These are phyloP conservation scores for Neolentinus lepideus DNA, from an alignment of 1,284 basidiomycete genomes.

Conservation along the genomic window DNA sequence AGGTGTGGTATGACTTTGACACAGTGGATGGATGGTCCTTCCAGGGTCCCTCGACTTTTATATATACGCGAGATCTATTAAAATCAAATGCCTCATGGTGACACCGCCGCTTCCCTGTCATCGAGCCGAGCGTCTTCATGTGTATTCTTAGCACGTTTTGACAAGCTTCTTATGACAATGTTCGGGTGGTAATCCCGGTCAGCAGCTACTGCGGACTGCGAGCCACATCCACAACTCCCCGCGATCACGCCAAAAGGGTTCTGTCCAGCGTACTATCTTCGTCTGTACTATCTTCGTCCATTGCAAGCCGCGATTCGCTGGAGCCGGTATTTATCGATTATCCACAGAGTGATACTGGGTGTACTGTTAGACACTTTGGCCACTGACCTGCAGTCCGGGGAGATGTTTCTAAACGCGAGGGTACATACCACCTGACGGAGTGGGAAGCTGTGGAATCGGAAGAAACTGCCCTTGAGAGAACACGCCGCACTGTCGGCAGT, in stretches of 20 bases:
- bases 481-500: no score
- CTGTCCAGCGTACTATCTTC: not conserved
- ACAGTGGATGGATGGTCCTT: not conserved
- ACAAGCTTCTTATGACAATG: not conserved
- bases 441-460: no score
- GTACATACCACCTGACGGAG: no score
- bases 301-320: no score
- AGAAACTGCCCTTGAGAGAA: no score
- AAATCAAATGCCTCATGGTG: not conserved
- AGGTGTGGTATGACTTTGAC: not conserved
- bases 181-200: not conserved
- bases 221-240: not conserved
- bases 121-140: not conserved
- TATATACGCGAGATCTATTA: not conserved
- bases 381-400: no score
- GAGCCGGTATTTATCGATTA: no score
- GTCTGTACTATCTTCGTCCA: not conserved
- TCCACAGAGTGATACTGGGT: no score
- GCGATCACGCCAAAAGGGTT: not conserved
- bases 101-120: not conserved
- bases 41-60: not conserved
- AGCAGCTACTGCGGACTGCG: not conserved
- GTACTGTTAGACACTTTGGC: no score
- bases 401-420: no score
- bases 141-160: not conserved